Percentiles rank a stretch among this genome's conserved stretches.
phyloP scores from a whole-genome alignment of 2,329 filamentous ascomycete genomes.

The Penicillium sp. region DNA sequence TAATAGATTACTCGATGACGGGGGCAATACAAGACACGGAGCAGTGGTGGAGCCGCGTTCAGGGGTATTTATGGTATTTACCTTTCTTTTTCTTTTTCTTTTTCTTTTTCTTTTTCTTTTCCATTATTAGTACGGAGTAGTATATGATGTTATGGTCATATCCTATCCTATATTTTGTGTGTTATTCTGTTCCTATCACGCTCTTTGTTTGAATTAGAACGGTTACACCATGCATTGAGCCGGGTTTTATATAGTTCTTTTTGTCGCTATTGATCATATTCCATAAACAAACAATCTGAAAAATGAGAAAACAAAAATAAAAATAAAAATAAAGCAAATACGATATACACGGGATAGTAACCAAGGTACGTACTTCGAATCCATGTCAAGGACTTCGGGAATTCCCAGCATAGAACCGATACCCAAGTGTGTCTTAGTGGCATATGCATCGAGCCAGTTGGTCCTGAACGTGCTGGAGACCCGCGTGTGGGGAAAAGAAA shows the following conservation, averaged over 20 bases:
- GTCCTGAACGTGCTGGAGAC: conserved; percentile 19
- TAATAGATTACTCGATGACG: conserved; percentile 12
- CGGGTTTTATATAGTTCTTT: neutral
- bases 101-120: neutral
- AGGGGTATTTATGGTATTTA: conserved; percentile 13
- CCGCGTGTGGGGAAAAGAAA: conserved; percentile 4
- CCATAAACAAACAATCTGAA: neutral
- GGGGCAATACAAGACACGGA: conserved; percentile 5
- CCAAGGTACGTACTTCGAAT: neutral
- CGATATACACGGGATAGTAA: neutral
- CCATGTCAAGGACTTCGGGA: neutral
- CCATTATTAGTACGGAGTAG: conserved; percentile 1
- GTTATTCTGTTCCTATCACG: neutral
- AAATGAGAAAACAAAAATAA: neutral
- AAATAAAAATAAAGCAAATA: neutral
- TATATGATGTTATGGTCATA: neutral
- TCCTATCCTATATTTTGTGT: neutral
- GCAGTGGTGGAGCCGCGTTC: conserved; percentile 8
- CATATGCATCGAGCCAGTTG: conserved; percentile 7
- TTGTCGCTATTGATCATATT: neutral
- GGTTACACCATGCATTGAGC: neutral
- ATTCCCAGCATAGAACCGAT: conserved; percentile 16
- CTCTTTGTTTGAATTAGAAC: neutral
- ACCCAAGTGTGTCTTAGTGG: conserved; percentile 5
- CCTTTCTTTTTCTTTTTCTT: neutral